Evolutionary conservation across 2,329 filamentous ascomycete species (phyloP).

Genomic region (Verticillium albo-atrum): DNA sequence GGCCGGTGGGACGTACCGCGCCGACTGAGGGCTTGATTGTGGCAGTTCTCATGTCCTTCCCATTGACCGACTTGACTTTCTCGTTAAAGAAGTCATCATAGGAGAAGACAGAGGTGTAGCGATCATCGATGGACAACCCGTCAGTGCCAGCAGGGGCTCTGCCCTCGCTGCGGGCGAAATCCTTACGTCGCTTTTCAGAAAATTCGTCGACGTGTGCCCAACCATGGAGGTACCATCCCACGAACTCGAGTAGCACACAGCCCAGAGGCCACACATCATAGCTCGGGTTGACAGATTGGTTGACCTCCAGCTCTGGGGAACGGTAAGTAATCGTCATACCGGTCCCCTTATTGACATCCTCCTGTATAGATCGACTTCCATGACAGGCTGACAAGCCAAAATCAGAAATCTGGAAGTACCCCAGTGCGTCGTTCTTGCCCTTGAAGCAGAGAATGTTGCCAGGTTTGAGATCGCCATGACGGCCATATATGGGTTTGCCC

Average conservation of each 20-base stretch:
- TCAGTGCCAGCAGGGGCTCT: not conserved
- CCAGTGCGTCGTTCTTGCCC: not conserved
- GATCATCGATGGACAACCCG: not conserved
- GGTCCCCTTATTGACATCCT: not conserved
- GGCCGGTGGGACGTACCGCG: not conserved
- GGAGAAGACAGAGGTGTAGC: not conserved
- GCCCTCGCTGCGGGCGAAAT: not conserved
- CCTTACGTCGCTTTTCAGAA: not conserved
- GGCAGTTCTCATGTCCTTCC: not conserved
- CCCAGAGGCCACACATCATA: conserved; percentile 3
- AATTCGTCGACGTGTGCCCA: not conserved
- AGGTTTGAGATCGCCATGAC: conserved; percentile 7
- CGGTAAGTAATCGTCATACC: not conserved
- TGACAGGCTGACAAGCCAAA: conserved; percentile 1
- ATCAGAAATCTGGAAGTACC: not conserved
- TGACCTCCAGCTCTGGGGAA: not conserved
- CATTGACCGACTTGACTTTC: not conserved
- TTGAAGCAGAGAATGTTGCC: conserved; percentile 6
- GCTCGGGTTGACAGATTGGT: not conserved
- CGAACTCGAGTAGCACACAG: conserved; percentile 1
- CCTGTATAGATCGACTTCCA: not conserved
- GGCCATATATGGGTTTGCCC: not conserved
- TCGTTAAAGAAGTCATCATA: not conserved
- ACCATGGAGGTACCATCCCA: conserved; percentile 1
- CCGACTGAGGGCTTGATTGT: not conserved